These are phyloP conservation scores for Suillus spraguei DNA, from an alignment of 768 basidiomycete genomes.

Conservation along the genomic window DNA sequence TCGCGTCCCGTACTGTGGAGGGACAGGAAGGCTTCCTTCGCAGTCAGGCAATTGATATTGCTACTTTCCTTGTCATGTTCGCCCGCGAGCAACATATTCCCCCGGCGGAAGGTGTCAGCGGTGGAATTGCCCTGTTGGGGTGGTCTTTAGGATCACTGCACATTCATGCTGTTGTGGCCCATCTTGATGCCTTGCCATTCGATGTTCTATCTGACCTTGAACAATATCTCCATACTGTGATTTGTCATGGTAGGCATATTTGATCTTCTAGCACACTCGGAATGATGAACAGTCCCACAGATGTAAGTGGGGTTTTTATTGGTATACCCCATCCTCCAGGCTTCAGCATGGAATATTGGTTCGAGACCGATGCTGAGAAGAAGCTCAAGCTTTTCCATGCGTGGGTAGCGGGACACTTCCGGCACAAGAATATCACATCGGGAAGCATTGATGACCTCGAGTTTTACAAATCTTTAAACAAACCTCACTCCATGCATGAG, in stretches of 20 bases:
- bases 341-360: not conserved
- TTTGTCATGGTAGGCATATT: conserved; percentile 13
- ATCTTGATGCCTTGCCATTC: conserved; percentile 10
- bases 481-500: conserved; percentile 5
- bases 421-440: conserved; percentile 6
- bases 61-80: conserved; percentile 13
- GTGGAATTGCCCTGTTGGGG: conserved; percentile 14
- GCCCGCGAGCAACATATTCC: conserved; percentile 12
- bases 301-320: not conserved
- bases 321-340: not conserved
- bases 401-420: conserved; percentile 7
- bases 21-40: conserved; percentile 10
- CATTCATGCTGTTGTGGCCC: conserved; percentile 11
- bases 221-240: conserved; percentile 11
- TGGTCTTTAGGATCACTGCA: conserved; percentile 15
- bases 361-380: not conserved
- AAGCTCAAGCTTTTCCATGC: conserved; percentile 7
- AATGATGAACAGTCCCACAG: not conserved
- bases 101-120: not conserved
- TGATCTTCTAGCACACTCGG: not conserved
- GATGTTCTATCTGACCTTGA: conserved; percentile 7
- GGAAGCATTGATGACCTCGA: conserved; percentile 11
- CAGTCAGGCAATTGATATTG: conserved; percentile 11
- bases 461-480: not conserved
- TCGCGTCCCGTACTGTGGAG: conserved; percentile 1